Evolutionary conservation across 129 eudicot genomes (phyloP), one percentile per base, ranked within the genome.

Genomic region (Arctium lappa): DNA sequence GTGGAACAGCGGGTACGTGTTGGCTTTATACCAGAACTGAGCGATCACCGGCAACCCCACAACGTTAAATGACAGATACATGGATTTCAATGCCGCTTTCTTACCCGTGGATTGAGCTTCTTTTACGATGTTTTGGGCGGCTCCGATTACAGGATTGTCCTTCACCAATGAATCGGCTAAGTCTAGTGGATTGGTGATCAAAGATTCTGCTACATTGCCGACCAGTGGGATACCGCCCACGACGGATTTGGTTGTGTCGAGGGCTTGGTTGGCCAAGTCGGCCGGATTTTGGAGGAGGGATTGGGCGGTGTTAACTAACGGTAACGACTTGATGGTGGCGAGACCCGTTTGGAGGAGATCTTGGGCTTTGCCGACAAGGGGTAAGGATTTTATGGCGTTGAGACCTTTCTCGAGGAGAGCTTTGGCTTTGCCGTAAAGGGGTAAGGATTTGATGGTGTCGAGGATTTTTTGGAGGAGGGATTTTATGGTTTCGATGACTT

Each of bases 61-160:
- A 4, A 86, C 82, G 84, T 85, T 89, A 30, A 86, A 79, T 30
- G 91, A 80, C 12, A 76, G 9, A 44, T 86, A 81, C 48, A 86
- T 89, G 10, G 86, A 85, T 36, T 71, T 84, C 39, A 89, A 44
- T 0, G 94, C 93, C 27, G 91, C 90, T 8, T 69, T 18, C 4
- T 86, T 85, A 33, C 95, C 98, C 2, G 73, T 76, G 37, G 60
- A 79, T 63, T 71, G 85, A 65, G 88, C 84, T 75, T 84, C 86
- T 48, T 80, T 77, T 18, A 68, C 82, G 8, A 92, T 22, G 31
- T 77, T 80, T 56, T 77, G 50, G 18, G 84, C 88, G 10, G 86
- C 86, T 39, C 40, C 39, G 4, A 86, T 36, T 40, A 86, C 3
- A 13, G 83, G 75, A 68, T 63, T 78, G 9, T 73, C 69, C 6